These are phyloP conservation scores for Cystobasidiaceae sp. DNA, from an alignment of 1,284 basidiomycete species.

Conservation along the genomic window DNA sequence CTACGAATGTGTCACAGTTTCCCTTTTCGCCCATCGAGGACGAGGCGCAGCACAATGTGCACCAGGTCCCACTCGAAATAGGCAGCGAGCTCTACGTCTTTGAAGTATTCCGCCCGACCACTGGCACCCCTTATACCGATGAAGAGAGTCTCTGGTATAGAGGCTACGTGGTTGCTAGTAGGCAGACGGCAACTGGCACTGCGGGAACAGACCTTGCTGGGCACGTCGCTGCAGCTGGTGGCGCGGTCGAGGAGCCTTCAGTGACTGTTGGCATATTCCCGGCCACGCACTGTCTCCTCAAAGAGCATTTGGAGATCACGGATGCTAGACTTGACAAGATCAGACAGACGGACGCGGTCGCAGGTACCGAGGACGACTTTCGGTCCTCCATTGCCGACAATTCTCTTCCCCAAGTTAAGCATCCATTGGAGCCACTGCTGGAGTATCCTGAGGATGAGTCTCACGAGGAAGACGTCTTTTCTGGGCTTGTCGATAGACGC, in stretches of 20 bases:
- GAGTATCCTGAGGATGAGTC: slow-evolving; percentile 67
- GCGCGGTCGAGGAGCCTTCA: slow-evolving; percentile 49
- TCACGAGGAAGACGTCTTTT: slow-evolving; percentile 9
- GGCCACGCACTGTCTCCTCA: slow-evolving; percentile 78
- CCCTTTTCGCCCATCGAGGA: slow-evolving; percentile 13
- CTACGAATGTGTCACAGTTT: neutral
- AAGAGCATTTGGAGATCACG: slow-evolving; percentile 82
- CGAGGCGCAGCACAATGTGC: neutral
- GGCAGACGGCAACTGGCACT: slow-evolving; percentile 56
- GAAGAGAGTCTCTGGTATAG: slow-evolving; percentile 44
- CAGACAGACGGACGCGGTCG: slow-evolving; percentile 30
- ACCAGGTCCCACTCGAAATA: slow-evolving; percentile 52
- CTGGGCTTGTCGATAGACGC: neutral
- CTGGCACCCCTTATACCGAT: slow-evolving; percentile 1
- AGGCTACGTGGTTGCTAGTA: slow-evolving; percentile 76
- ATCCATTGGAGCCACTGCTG: slow-evolving; percentile 58
- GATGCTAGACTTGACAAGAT: slow-evolving; percentile 75
- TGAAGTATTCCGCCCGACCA: slow-evolving; percentile 51
- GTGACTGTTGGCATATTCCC: slow-evolving; percentile 97
- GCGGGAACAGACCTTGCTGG: slow-evolving; percentile 36
- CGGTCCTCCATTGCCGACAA: too few species aligned
- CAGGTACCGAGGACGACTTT: slow-evolving; percentile 35
- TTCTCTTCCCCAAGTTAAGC: slow-evolving; percentile 33
- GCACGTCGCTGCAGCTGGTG: slow-evolving; percentile 46
- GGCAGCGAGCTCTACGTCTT: slow-evolving; percentile 97